Evolutionary conservation across 1,284 basidiomycete genomes (phyloP), one percentile per base, ranked within the genome.

Genomic region (Anthracocystis setariae): DNA sequence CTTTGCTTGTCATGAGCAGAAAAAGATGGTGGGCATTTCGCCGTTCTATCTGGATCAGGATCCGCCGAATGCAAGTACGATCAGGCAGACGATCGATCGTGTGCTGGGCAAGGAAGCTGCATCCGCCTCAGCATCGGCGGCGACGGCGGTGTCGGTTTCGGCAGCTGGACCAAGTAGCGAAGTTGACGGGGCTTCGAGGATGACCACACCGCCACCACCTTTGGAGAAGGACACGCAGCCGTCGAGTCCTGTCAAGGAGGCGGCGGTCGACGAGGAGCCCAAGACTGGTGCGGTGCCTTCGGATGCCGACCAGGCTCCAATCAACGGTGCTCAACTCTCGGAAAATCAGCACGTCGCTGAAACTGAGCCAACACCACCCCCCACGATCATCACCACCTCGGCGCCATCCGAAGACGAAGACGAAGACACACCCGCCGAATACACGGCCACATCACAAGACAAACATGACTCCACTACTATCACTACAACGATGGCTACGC

Each of bases 11-110:
- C 52, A 70, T 32, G 74, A 77, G 35, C 68, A 78, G 55, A 74
- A 78, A 29, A 73, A 73, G 77, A 81, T 82, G 79, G 76, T 82
- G 20, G 75, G 74, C 37, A 82, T 82, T 50, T 76, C 78, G 27
- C 35, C 72, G 10, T 82, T 69, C 51, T 82, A 82, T 46, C 27
- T 82, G n/a, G 80, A 79, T 48, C 59, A 73, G 18, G 78, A 77
- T 45, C 78, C 81, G 12, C 76, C 79, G 1, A 82, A 82, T 46
- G 73, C 76, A 2, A 48, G 67, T 12, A 63, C 67, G 13, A 47
- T 80, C 5, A 56, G 70, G 24, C 46, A 50, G n/a, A 71, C 54
- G 32, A 69, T 77, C 24, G 57, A 69, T 21, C 20, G 45, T 20
- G 29, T 72, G 20, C 32, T 67, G 27, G 64, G 69, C 13, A 71